These are phyloP conservation scores for Westerdykella sp. DNA, from an alignment of 2,329 filamentous ascomycete genomes.

Conservation along the genomic window DNA sequence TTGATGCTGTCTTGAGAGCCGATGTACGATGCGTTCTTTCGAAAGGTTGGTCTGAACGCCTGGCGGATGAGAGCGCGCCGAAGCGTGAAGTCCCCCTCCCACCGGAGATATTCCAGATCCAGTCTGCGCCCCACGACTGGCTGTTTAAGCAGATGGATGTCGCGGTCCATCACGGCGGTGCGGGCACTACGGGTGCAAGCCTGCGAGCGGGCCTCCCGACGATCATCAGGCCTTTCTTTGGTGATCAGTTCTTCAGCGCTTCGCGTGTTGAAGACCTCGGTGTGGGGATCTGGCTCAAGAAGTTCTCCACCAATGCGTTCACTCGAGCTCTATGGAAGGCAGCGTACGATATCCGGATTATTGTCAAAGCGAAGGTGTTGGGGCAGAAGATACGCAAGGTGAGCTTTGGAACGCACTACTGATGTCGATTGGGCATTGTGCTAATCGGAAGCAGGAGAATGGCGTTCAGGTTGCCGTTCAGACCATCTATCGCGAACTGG, in stretches of 20 bases:
- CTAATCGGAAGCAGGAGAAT: constrained; percentile 57
- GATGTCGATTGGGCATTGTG: constrained; percentile 23
- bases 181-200: constrained; percentile 90
- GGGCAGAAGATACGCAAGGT: constrained; percentile 85
- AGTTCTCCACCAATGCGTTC: constrained; percentile 80
- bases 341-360: constrained; percentile 86
- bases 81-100: constrained; percentile 66
- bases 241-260: constrained; percentile 96
- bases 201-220: constrained; percentile 86
- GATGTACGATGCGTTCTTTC: constrained; percentile 92
- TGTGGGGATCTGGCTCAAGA: constrained; percentile 83
- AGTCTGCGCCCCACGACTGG: constrained; percentile 93
- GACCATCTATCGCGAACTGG: constrained; percentile 87
- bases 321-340: constrained; percentile 85
- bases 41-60: constrained; percentile 92
- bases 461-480: constrained; percentile 89
- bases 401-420: constrained; percentile 31
- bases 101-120: constrained; percentile 77
- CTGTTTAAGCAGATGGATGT: constrained; percentile 91
- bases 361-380: constrained; percentile 71
- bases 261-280: constrained; percentile 84
- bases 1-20: constrained; percentile 83
- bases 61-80: constrained; percentile 52
- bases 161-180: constrained; percentile 88
- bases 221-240: constrained; percentile 94